These are phyloP conservation scores for Hypomyces perniciosus DNA, from an alignment of 2,329 filamentous ascomycete species.

Conservation along the genomic window DNA sequence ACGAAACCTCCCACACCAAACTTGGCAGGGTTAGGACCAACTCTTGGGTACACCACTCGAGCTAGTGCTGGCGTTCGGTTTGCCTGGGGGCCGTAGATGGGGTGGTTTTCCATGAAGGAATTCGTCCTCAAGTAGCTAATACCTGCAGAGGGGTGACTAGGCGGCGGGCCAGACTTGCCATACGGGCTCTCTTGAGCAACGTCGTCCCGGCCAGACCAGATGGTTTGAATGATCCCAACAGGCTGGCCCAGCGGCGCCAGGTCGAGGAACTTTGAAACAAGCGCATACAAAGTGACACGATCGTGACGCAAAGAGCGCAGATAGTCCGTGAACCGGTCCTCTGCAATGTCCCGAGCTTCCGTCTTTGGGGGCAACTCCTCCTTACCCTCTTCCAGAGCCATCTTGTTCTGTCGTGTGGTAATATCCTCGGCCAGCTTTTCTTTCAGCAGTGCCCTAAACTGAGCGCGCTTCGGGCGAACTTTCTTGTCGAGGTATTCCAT, in stretches of 20 bases:
- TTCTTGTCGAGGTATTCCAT: conserved; percentile 46
- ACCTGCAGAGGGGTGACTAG: conserved; percentile 56
- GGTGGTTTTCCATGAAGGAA: conserved; percentile 53
- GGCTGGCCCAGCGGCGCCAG: conserved; percentile 46
- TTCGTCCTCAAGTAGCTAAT: conserved; percentile 55
- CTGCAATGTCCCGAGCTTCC: conserved; percentile 36
- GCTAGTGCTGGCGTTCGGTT: conserved; percentile 43
- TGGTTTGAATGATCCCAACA: conserved; percentile 22
- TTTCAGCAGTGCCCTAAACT: conserved; percentile 51
- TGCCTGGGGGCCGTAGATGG: conserved; percentile 53
- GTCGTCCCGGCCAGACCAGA: conserved; percentile 20
- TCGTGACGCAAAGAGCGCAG: conserved; percentile 48
- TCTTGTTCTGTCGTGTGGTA: conserved; percentile 30
- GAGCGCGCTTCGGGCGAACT: conserved; percentile 46
- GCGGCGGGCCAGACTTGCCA: conserved; percentile 48
- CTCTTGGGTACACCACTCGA: conserved; percentile 44
- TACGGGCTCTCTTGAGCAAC: conserved; percentile 37
- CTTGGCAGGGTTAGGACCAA: conserved; percentile 29
- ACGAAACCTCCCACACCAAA: conserved; percentile 53
- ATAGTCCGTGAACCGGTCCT: conserved; percentile 46
- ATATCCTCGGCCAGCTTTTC: conserved; percentile 41
- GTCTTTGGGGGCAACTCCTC: conserved; percentile 21
- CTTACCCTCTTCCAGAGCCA: conserved; percentile 35
- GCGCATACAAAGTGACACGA: conserved; percentile 43
- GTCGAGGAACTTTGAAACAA: conserved; percentile 57